phyloP scores from a whole-genome alignment of 108 stramenopile species.

The Fistulifera solaris region DNA sequence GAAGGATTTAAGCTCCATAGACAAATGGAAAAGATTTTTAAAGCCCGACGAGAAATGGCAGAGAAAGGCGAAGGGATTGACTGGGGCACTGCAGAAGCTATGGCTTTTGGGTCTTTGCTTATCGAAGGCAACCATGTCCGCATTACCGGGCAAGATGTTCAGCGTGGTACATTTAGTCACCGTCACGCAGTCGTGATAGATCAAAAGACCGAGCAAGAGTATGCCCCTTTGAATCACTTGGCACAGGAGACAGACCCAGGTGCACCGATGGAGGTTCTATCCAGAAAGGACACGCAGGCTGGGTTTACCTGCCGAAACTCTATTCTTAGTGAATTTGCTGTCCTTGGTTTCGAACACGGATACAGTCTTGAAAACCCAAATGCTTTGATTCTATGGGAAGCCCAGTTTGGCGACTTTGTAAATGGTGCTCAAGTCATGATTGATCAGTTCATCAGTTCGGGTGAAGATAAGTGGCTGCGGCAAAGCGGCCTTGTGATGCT shows the following conservation, averaged over 20 bases:
- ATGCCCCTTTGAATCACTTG: slow-evolving; percentile 87
- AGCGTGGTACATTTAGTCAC: slow-evolving; percentile 95
- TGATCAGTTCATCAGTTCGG: slow-evolving; percentile 96
- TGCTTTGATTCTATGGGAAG: slow-evolving; percentile 95
- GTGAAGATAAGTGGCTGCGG: slow-evolving; percentile 99
- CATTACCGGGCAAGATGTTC: slow-evolving; percentile 96
- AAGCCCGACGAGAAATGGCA: slow-evolving; percentile 72
- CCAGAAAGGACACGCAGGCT: slow-evolving; percentile 79
- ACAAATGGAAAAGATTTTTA: slow-evolving; percentile 88
- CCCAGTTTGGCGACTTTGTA: slow-evolving; percentile 98
- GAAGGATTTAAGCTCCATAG: slow-evolving; percentile 88
- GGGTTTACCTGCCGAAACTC: slow-evolving; percentile 89
- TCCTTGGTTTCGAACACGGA: slow-evolving; percentile 98
- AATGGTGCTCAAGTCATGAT: slow-evolving; percentile 98
- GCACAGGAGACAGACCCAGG: slow-evolving; percentile 73
- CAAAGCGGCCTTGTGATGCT: slow-evolving; percentile 93
- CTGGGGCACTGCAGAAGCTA: slow-evolving; percentile 98
- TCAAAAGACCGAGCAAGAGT: slow-evolving; percentile 86
- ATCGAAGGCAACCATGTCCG: slow-evolving; percentile 97
- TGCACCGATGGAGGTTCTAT: slow-evolving; percentile 68
- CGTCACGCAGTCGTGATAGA: slow-evolving; percentile 97
- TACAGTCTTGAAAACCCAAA: slow-evolving; percentile 97
- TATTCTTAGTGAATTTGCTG: slow-evolving; percentile 93
- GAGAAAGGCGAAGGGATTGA: slow-evolving; percentile 88
- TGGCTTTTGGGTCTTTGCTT: slow-evolving; percentile 94